Percentiles rank a stretch among this genome's conserved stretches.
Evolutionary conservation across 108 stramenopile genomes (phyloP).

Genomic region (Pelagomonas calceolata): DNA sequence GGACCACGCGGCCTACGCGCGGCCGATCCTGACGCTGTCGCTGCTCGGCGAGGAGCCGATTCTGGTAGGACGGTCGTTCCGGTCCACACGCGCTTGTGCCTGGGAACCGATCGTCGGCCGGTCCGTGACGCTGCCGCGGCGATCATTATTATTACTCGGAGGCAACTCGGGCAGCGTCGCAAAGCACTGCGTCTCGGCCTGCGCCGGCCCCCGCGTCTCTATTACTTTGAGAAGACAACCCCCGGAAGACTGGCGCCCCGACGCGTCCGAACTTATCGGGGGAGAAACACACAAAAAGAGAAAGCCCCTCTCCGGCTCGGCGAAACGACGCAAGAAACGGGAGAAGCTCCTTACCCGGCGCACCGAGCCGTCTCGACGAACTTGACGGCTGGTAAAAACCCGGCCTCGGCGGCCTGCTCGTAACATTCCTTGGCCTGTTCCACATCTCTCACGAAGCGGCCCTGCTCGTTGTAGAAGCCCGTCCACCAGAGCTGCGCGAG

Average conservation of each 20-base stretch:
- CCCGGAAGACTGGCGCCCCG: constrained; percentile 36
- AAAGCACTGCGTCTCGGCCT: constrained; percentile 37
- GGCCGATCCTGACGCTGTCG: constrained; percentile 31
- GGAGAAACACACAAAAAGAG: constrained; percentile 6
- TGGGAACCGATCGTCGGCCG: constrained; percentile 26
- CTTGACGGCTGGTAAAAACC: too few relatives aligned
- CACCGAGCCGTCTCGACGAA: too few relatives aligned
- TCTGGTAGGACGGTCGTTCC: constrained; percentile 30
- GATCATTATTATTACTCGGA: constrained; percentile 30
- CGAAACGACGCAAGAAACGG: constrained; percentile 34
- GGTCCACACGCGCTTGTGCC: constrained; percentile 19
- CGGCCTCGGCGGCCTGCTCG: too few relatives aligned
- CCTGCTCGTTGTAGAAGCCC: too few relatives aligned
- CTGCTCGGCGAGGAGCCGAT: constrained; percentile 35
- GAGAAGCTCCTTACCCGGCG: constrained; percentile 8
- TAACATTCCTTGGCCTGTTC: too few relatives aligned
- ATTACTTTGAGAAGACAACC: constrained; percentile 36
- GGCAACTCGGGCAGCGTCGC: constrained; percentile 31
- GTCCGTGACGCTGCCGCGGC: constrained; percentile 20
- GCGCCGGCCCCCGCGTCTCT: constrained; percentile 27
- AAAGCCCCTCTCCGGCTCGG: constrained; percentile 29
- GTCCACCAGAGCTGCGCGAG: too few relatives aligned
- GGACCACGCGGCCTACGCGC: constrained; percentile 28
- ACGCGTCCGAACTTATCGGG: constrained; percentile 21
- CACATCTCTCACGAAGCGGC: too few relatives aligned